phyloP scores from a whole-genome alignment of 2,329 filamentous ascomycete genomes.

The Ophidiomyces ophidiicola region DNA sequence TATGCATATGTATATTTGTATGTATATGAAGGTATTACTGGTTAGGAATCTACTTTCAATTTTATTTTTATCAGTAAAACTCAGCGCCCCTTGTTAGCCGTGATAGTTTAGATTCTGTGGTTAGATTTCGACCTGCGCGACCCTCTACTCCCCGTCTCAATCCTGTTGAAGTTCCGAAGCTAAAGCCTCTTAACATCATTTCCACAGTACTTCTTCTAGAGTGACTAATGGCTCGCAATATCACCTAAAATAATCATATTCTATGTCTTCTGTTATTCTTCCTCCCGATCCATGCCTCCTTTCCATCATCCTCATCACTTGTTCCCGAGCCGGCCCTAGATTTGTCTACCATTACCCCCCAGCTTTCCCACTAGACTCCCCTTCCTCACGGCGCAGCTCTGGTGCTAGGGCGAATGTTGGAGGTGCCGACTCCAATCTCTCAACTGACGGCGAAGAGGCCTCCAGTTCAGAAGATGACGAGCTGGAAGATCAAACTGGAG shows the following conservation, averaged over 20 bases:
- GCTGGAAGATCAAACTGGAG: neutral
- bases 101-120: too few species aligned
- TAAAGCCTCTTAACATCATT: too few species aligned
- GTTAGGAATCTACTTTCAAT: neutral
- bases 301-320: conserved; percentile 61
- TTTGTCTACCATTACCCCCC: conserved; percentile 84
- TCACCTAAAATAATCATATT: conserved; percentile 11
- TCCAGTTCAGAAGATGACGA: conserved; percentile 33
- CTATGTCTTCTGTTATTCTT: conserved; percentile 37
- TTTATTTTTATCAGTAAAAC: conserved; percentile 4
- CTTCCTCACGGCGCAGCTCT: conserved; percentile 22
- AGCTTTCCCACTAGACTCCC: conserved; percentile 31
- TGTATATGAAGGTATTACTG: neutral
- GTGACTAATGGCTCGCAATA: too few species aligned
- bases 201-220: too few species aligned
- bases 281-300: conserved; percentile 47
- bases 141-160: too few species aligned
- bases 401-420: conserved; percentile 21
- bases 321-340: conserved; percentile 64
- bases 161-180: too few species aligned
- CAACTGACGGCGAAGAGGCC: conserved; percentile 26
- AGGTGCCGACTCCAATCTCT: conserved; percentile 25
- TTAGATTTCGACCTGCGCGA: too few species aligned
- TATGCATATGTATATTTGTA: too few species aligned
- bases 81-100: conserved; percentile 36